Evolutionary conservation across 176 grass and related monocot species (phyloP).

Genomic region (Urochloa ruziziensis): DNA sequence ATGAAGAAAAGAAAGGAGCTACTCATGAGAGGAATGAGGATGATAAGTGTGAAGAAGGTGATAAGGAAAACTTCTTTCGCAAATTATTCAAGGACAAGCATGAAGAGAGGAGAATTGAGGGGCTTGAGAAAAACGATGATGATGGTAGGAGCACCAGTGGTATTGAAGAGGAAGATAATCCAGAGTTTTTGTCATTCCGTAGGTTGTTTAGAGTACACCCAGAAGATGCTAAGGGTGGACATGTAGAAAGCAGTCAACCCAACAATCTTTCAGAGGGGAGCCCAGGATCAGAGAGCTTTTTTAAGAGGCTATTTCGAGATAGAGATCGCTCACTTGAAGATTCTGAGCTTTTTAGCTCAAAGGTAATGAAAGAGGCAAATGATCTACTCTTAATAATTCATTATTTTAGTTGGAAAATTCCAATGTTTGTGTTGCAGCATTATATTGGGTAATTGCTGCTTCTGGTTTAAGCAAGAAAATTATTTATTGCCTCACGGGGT

Average conservation of each 20-base stretch:
- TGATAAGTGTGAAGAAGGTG: constrained; percentile 73
- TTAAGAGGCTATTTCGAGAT: constrained; percentile 78
- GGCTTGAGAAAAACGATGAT: constrained; percentile 54
- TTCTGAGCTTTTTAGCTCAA: constrained; percentile 75
- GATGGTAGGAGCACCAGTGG: constrained; percentile 38
- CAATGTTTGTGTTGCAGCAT: constrained; percentile 5
- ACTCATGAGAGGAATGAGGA: constrained; percentile 59
- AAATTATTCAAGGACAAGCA: constrained; percentile 92
- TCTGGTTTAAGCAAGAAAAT: neutral
- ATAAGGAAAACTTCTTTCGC: constrained; percentile 90
- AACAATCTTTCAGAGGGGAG: constrained; percentile 69
- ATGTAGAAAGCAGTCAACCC: constrained; percentile 50
- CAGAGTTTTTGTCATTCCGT: constrained; percentile 91
- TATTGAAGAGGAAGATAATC: constrained; percentile 78
- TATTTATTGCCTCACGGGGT: neutral
- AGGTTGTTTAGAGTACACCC: constrained; percentile 95
- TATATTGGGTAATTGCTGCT: neutral
- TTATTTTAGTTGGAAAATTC: constrained; percentile 19
- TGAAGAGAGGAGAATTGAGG: constrained; percentile 69
- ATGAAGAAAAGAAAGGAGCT: constrained; percentile 75
- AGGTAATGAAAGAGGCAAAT: constrained; percentile 68
- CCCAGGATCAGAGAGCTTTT: constrained; percentile 94
- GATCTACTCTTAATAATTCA: constrained; percentile 6
- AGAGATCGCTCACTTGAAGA: constrained; percentile 88
- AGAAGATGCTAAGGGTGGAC: constrained; percentile 66